A percentile compares a stretch with the other conserved stretches of the same genome.
phyloP scores from a whole-genome alignment of 75 land plant genomes.

The Cunninghamia lanceolata region DNA sequence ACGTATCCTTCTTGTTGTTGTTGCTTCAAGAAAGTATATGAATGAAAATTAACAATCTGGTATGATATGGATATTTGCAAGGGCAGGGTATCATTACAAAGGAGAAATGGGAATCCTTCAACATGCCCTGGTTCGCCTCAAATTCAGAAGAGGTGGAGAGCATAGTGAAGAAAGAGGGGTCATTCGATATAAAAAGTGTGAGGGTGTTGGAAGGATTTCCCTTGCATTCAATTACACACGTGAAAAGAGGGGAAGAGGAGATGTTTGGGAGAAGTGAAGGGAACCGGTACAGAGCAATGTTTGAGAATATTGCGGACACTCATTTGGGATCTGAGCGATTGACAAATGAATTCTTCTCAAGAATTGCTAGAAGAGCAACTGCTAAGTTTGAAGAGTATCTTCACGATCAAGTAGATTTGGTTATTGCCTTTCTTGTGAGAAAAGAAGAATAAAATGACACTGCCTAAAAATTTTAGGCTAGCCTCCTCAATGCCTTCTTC shows the following conservation, averaged over 20 bases:
- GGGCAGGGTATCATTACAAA: no score
- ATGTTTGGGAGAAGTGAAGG: background rate
- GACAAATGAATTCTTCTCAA: background rate
- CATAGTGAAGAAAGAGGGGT: background rate
- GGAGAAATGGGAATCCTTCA: constrained; percentile 42
- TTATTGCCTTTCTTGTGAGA: background rate
- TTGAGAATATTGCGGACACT: background rate
- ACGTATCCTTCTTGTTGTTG: no score
- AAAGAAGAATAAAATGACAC: background rate
- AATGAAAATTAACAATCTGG: no score
- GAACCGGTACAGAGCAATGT: background rate
- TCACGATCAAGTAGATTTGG: background rate
- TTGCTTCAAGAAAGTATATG: no score
- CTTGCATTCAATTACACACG: background rate
- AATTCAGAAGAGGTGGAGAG: constrained; percentile 35
- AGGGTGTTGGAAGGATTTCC: background rate
- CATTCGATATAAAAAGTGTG: background rate
- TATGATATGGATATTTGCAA: no score
- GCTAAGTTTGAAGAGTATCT: background rate
- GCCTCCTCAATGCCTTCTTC: no score
- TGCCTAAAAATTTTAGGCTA: no score
- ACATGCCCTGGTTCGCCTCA: constrained; percentile 46
- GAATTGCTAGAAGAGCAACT: background rate
- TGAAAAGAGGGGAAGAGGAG: background rate
- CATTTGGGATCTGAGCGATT: background rate